phyloP scores from a whole-genome alignment of 2,329 filamentous ascomycete species.

The Aaosphaeria arxii region DNA sequence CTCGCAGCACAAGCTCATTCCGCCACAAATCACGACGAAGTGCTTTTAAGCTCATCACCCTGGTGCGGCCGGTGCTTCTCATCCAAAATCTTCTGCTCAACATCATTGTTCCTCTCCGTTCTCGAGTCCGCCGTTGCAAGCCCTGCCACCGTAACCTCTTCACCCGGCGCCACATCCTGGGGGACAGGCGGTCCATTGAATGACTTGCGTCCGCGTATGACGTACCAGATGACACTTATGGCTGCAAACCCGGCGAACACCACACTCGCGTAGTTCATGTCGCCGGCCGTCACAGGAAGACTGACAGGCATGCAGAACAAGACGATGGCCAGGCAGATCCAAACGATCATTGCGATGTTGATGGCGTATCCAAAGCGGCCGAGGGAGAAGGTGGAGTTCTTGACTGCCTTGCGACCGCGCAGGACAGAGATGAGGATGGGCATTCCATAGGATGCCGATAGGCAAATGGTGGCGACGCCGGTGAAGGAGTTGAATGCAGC shows the following conservation, averaged over 20 bases:
- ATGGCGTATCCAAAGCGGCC: slow-evolving; percentile 66
- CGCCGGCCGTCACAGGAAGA: slow-evolving; percentile 38
- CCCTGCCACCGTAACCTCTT: slow-evolving; percentile 30
- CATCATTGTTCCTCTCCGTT: slow-evolving; percentile 20
- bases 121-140: slow-evolving; percentile 26
- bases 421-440: slow-evolving; percentile 71
- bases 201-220: slow-evolving; percentile 34
- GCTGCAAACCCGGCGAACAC: slow-evolving; percentile 40
- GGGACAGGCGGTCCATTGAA: slow-evolving; percentile 39
- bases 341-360: slow-evolving; percentile 65
- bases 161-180: slow-evolving; percentile 30
- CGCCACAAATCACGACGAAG: too few species aligned
- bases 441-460: slow-evolving; percentile 71
- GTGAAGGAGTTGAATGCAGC: slow-evolving; percentile 80
- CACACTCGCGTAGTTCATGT: slow-evolving; percentile 45
- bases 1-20: too few species aligned
- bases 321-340: slow-evolving; percentile 68
- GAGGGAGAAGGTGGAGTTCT: slow-evolving; percentile 64
- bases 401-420: slow-evolving; percentile 63
- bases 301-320: slow-evolving; percentile 70
- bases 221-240: slow-evolving; percentile 37
- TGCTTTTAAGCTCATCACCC: too few species aligned
- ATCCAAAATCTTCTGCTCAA: slow-evolving; percentile 11
- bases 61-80: background rate
- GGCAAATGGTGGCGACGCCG: slow-evolving; percentile 74